Evolutionary conservation across 345 rosid genomes (phyloP), one percentile per base, ranked within the genome.

Genomic region (Trapa incisa): DNA sequence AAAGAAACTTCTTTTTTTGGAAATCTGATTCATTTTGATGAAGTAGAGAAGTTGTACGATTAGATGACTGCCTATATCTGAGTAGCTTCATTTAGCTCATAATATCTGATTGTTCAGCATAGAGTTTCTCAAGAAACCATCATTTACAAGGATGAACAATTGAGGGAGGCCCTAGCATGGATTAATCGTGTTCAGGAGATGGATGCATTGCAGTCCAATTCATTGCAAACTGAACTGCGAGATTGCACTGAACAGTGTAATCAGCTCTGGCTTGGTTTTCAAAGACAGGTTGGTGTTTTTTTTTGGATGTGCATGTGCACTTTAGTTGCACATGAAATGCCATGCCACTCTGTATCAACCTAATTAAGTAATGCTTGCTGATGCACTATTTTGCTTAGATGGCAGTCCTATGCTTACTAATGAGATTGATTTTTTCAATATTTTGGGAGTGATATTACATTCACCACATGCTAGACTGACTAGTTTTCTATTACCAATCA

Each of bases 181-280:
- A 81, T 89, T 76, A 65, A 87, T n/a, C 96, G 90, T 53, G 92
- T 78, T 70, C 99, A 89, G 74, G 97, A 91, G 80, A 81, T 91
- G 88, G 96, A 89, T 83, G 94, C 82, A 35, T 75, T 95, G 79
- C 99, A 91, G 64, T 83, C 99, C 64, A 94, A 90, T 65, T 77
- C 89, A 5, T 80, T 91, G 72, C 99, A 91, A 78, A 81, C 82
- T 65, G 96, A 91, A 74, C 75, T 95, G 75, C 73, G 87, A 69
- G 99, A 95, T 62, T 89, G 96, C 32, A 89, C 83, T 35, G 97
- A 91, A 67, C 99, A 89, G 72, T 91, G 80, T 65, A 86, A 85
- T 71, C 99, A 94, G 78, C 93, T 94, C 22, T 94, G 96, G 97
- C 74, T 75, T 64, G 92, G 87, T 56, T 94, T 88, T 77, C 99